Conservation (phyloP, 2,329 filamentous ascomycete species). For the Fusarium caatingaense region DNA sequence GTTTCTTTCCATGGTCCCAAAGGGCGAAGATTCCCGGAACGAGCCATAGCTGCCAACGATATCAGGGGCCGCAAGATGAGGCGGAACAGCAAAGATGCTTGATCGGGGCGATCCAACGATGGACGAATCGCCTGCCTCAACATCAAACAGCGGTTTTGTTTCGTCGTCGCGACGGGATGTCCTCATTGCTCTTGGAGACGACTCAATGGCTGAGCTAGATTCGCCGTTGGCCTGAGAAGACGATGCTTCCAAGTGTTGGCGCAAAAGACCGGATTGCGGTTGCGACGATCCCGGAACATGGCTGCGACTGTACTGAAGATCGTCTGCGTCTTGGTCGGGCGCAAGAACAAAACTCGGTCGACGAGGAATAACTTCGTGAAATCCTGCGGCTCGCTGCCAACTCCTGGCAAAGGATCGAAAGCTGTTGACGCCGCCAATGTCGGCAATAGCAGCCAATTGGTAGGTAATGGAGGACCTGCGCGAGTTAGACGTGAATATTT, state of each 20-base stretch:
- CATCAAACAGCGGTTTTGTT: conserved; percentile 59
- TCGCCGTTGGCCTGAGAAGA: conserved; percentile 40
- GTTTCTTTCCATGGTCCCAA: conserved; percentile 62
- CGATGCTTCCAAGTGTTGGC: conserved; percentile 62
- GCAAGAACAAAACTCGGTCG: conserved; percentile 78
- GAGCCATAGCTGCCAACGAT: conserved; percentile 78
- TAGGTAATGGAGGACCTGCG: conserved; percentile 69
- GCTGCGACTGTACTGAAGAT: conserved; percentile 56
- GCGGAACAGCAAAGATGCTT: conserved; percentile 67
- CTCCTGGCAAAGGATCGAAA: conserved; percentile 93
- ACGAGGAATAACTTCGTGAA: conserved; percentile 87
- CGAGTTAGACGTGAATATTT: conserved; percentile 7
- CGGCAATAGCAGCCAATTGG: conserved; percentile 67
- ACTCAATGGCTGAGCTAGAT: conserved; percentile 37
- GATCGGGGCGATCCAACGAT: conserved; percentile 47
- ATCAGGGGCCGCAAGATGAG: conserved; percentile 73
- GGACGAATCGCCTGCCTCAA: conserved; percentile 54
- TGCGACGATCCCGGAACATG: conserved; percentile 53
- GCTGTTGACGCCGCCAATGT: conserved; percentile 91
- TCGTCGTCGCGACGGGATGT: conserved; percentile 58
- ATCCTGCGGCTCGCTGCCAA: conserved; percentile 90
- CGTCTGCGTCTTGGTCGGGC: conserved; percentile 58
- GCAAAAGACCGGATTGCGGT: conserved; percentile 59
- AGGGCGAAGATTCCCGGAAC: conserved; percentile 56
- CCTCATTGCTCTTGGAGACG: conserved; percentile 23